These are phyloP conservation scores for Annulohypoxylon moriforme DNA, from an alignment of 495 filamentous ascomycete species.

Conservation along the genomic window DNA sequence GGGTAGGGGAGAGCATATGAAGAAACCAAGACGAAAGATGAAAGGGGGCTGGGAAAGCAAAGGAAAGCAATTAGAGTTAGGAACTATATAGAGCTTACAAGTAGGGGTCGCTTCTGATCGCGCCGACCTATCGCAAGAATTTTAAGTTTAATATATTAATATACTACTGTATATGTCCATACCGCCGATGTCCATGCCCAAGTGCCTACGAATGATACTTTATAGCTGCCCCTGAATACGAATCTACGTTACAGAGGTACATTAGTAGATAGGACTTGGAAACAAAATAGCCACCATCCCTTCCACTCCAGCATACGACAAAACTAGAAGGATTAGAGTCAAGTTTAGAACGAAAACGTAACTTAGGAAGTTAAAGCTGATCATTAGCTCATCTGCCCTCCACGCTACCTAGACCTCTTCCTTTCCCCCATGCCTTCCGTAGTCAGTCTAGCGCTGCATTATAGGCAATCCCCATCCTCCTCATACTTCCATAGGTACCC, in stretches of 20 bases:
- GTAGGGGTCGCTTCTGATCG: not conserved
- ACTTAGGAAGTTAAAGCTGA: not conserved
- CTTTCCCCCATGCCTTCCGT: no score
- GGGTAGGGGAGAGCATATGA: not conserved
- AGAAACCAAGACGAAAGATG: not conserved
- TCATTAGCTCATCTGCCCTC: slow-evolving; percentile 21
- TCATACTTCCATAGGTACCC: not conserved
- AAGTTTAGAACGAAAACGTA: not conserved
- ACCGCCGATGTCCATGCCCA: no score
- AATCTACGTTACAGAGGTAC: no score
- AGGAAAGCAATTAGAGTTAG: not conserved
- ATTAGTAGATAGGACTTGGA: no score
- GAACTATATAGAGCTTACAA: not conserved
- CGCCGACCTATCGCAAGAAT: not conserved
- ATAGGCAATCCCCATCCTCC: not conserved
- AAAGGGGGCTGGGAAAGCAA: not conserved
- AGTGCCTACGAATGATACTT: no score
- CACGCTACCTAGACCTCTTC: slow-evolving; percentile 18
- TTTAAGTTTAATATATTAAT: slow-evolving; percentile 3
- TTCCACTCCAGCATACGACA: not conserved
- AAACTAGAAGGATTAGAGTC: not conserved
- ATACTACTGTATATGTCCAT: slow-evolving; percentile 3
- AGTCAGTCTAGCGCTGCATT: slow-evolving; percentile 9
- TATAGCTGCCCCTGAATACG: no score
- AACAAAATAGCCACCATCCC: no score